Percentiles rank a stretch among this genome's conserved stretches.
Conservation (phyloP, 306 rosid genomes). For the Acacia melanoxylon region DNA sequence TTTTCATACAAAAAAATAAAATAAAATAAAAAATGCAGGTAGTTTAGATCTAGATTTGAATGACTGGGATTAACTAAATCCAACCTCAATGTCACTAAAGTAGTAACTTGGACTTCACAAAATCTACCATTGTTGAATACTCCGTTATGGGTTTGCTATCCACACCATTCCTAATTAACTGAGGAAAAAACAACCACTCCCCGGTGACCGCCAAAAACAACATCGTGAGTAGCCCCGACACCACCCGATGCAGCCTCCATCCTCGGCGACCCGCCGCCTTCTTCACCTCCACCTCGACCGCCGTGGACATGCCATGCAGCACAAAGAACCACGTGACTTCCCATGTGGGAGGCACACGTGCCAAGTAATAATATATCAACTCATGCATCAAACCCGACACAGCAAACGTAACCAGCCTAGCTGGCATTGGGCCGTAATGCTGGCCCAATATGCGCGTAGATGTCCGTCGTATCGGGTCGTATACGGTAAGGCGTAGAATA, state of each 20-base stretch:
- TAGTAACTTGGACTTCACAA: conserved; percentile 19
- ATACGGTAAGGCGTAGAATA: conserved; percentile 53
- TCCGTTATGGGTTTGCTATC: conserved; percentile 41
- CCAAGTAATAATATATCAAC: conserved; percentile 52
- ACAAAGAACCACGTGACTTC: conserved; percentile 73
- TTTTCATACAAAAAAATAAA: too few species aligned
- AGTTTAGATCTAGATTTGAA: too few species aligned
- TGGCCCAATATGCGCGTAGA: conserved; percentile 1
- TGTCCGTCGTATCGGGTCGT: conserved; percentile 26
- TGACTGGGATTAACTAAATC: too few species aligned
- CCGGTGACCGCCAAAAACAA: conserved; percentile 47
- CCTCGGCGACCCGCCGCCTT: conserved; percentile 18
- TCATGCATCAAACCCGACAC: conserved; percentile 77
- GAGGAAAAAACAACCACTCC: conserved; percentile 70
- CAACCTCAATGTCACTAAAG: too few species aligned
- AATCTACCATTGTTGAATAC: conserved; percentile 32
- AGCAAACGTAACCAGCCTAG: conserved; percentile 37
- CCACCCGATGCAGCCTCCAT: conserved; percentile 42
- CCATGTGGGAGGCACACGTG: conserved; percentile 75
- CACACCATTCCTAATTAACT: conserved; percentile 53
- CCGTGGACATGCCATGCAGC: conserved; percentile 54
- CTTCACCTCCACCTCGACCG: conserved; percentile 56
- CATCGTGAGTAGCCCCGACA: conserved; percentile 44
- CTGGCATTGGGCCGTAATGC: conserved; percentile 6
- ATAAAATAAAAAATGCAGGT: too few species aligned